phyloP scores from a whole-genome alignment of 1,284 basidiomycete genomes.

The Ceratobasidium sp. region DNA sequence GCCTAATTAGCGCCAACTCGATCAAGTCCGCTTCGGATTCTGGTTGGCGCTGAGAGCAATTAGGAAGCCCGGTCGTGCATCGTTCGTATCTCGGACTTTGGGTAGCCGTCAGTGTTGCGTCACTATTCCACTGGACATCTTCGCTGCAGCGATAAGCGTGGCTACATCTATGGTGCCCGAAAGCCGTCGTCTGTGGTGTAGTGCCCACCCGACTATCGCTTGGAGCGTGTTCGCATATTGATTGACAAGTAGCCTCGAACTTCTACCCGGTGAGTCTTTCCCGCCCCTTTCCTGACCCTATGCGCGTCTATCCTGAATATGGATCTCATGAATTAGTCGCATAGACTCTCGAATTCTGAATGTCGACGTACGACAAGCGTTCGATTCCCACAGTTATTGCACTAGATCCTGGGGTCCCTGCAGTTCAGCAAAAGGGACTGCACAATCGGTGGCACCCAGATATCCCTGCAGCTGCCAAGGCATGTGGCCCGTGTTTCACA shows the following conservation, averaged over 20 bases:
- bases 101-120: not conserved
- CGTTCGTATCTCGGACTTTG: slow-evolving; percentile 33
- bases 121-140: not conserved
- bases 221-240: not conserved
- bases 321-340: not conserved
- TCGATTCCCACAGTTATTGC: slow-evolving; percentile 33
- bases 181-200: not conserved
- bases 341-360: not conserved
- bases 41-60: not conserved
- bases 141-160: slow-evolving; percentile 6
- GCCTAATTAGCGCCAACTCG: not conserved
- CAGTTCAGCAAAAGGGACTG: slow-evolving; percentile 55
- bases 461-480: slow-evolving; percentile 62
- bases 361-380: slow-evolving; percentile 37
- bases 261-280: not conserved
- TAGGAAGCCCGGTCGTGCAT: not conserved
- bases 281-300: not conserved
- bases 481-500: not conserved
- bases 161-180: slow-evolving; percentile 18
- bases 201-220: not conserved
- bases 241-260: not conserved
- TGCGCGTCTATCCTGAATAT: not conserved
- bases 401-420: slow-evolving; percentile 30
- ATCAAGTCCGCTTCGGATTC: not conserved
- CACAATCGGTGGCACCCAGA: slow-evolving; percentile 80